Conservation (phyloP, 2,329 filamentous ascomycete genomes). For the Penicillium sp. region DNA sequence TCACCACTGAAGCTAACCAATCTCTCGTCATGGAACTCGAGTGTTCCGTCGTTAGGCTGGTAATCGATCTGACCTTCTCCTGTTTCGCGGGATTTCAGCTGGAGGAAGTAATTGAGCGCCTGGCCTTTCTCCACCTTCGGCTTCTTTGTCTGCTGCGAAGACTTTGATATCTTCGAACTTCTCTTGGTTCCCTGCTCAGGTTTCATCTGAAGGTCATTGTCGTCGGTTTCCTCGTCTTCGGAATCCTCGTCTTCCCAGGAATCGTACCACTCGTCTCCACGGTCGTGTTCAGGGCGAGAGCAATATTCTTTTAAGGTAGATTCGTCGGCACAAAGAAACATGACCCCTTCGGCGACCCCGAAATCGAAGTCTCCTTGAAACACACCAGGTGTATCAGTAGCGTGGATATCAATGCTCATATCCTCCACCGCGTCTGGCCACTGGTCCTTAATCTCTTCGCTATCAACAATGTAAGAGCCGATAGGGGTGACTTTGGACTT, state of each 20-base stretch:
- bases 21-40: conserved; percentile 11
- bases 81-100: conserved; percentile 9
- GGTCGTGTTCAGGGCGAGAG: conserved; percentile 15
- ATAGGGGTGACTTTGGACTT: too few relatives aligned
- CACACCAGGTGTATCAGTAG: conserved; percentile 25
- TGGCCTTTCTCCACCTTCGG: background rate
- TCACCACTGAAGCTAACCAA: conserved; percentile 9
- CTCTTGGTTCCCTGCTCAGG: background rate
- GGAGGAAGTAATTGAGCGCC: background rate
- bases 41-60: conserved; percentile 5
- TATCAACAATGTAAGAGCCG: too few relatives aligned
- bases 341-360: conserved; percentile 24
- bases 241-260: background rate
- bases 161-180: background rate
- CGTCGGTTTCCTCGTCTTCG: conserved; percentile 1
- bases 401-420: conserved; percentile 27
- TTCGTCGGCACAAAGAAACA: conserved; percentile 23
- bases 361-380: conserved; percentile 35
- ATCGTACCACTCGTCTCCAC: background rate
- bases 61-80: conserved; percentile 9
- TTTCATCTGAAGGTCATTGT: conserved; percentile 2
- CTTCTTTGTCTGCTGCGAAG: too few relatives aligned
- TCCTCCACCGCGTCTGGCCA: conserved; percentile 24
- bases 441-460: background rate
- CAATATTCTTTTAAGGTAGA: conserved; percentile 26